Evolutionary conservation across 768 basidiomycete genomes (phyloP), one percentile per base, ranked within the genome.

Genomic region (Mycena epipterygia): DNA sequence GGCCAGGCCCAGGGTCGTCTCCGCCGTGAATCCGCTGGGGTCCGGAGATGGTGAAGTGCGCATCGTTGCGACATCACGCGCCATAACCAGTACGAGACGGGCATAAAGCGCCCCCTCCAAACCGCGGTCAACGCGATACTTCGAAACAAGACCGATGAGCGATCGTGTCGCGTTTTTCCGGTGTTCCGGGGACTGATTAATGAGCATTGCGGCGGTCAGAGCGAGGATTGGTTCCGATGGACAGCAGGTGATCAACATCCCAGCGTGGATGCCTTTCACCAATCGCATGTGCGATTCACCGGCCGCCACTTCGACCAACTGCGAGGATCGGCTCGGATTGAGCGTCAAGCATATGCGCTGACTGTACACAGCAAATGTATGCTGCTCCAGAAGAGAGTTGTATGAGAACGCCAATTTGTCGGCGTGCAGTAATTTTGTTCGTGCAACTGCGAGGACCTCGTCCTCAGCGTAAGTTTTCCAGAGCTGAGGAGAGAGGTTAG

Each of bases 201-300:
- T 59, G 2, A 16, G 14, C 5, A 49, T 30, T 2, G 61, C 61
- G 7, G 61, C 61, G 1, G 39, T 35, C 6, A 63, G 27, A 12
- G 61, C 61, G 0, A 63, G 48, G n/a, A 63, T 39, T 3, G 61
- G 61, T 33, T 63, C 61, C 2, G 61, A 63, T 0, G 61, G 61
- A 9, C 61, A 63, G 2, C 35, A 37, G 12, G 61, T 63, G 12
- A 63, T 25, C 1, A 63, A 25, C 61, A 14, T 37, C 19, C 37
- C 61, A 5, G 48, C 61, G 19, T 63, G 35, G 61, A 63, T 41
- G 48, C 61, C 61, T 1, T 16, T 52, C 7, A 49, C 61, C 25
- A 52, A 23, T 16, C 61, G 46, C 33, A 63, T 21, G 37, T 63
- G 61, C 1, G 48, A 51, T 16, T 52, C 61, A 2, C 51, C 37